Evolutionary conservation across 202 grass and related monocot species (phyloP), one percentile per base, ranked within the genome.

Genomic region (Digitaria exilis): DNA sequence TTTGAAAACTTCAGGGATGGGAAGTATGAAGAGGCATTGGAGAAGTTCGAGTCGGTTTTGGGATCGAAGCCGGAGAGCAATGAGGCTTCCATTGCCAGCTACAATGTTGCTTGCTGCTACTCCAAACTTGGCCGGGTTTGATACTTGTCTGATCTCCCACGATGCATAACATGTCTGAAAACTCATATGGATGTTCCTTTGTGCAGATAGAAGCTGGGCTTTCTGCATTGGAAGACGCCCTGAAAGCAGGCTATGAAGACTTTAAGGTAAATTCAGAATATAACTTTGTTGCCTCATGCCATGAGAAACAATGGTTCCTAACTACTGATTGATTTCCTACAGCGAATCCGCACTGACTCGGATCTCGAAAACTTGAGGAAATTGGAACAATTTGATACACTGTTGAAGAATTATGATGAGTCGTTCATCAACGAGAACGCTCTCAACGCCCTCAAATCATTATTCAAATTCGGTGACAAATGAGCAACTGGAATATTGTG

Each of bases 351-450:
- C 68, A 90, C 58, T 4, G 93, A 98, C 68, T 91, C 89, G 15
- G 96, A 98, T 79, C 78, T 98, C 13, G 91, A 74, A 5, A 94
- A 89, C 64, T 31, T 96, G 74, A 91, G 96, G 87, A 83, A 88
- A 69, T 77, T 74, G 0, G 89, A 89, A 61, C 83, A 94, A 48
- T 94, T 98, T 5, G 87, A 93, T 4, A 6, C 58, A 17, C 55
- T 98, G n/a, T 52, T 98, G 46, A 98, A 96, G 85, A 95, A 94
- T 56, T 98, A 80, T 16, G 96, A 98, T 8, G 96, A 98, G 77
- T 96, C 96, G 1, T 98, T 98, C 84, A 90, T 98, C 83, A 98
- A 98, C 2, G 96, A 98, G 85, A 96, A 76, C 25, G 93, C 96
- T 29, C 89, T 96, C 84, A 98, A 96, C 18, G 96, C 96, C 50